phyloP scores from a whole-genome alignment of 139 green algal species.

The Tetradesmus obliquus region DNA sequence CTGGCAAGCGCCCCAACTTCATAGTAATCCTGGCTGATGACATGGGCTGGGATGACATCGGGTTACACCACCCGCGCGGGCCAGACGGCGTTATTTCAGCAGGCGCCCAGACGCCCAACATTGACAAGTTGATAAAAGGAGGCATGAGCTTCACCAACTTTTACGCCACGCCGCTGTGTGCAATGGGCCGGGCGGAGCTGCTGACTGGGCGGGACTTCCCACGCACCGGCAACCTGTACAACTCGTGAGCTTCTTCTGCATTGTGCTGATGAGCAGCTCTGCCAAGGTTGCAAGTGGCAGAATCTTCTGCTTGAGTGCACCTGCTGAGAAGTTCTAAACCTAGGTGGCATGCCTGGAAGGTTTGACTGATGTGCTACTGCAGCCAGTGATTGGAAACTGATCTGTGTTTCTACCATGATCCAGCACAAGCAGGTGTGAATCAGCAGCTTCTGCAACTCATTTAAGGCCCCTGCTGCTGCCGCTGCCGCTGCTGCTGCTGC shows the following conservation, averaged over 20 bases:
- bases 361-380: too few relatives aligned
- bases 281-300: too few relatives aligned
- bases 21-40: conserved; percentile 25
- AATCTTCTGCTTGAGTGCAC: too few relatives aligned
- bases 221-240: not conserved
- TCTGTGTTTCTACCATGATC: too few relatives aligned
- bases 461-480: not conserved
- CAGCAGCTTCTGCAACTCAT: too few relatives aligned
- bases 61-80: not conserved
- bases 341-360: too few relatives aligned
- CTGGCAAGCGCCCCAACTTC: conserved; percentile 8
- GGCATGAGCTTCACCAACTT: conserved; percentile 7
- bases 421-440: too few relatives aligned
- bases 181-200: not conserved
- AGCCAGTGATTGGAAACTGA: too few relatives aligned
- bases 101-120: not conserved
- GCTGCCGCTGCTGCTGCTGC: not conserved
- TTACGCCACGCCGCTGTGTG: conserved; percentile 13
- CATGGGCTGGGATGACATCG: conserved; percentile 11
- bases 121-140: not conserved
- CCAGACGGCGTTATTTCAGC: not conserved
- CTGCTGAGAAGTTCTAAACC: too few relatives aligned
- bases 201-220: not conserved
- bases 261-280: not conserved
- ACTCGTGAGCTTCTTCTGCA: not conserved